A percentile compares a stretch with the other conserved stretches of the same genome.
Evolutionary conservation across 805 yeast genomes (phyloP).

Genomic region (Starmerella apicola): DNA sequence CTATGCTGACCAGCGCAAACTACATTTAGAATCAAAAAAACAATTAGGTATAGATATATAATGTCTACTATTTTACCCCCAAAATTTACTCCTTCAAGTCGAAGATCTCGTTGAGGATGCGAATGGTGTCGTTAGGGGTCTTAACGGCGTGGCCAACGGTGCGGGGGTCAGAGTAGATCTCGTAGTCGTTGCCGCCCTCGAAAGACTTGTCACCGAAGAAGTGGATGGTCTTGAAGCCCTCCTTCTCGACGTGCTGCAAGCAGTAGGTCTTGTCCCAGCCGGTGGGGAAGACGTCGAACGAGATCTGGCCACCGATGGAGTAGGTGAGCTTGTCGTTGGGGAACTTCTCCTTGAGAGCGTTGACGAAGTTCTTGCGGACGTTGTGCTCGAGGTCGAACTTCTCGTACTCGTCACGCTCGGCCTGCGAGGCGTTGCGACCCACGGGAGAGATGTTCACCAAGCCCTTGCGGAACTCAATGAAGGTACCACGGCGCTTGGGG

Average conservation of each 20-base stretch:
- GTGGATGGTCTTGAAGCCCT: constrained; percentile 78
- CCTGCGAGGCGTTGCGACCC: constrained; percentile 94
- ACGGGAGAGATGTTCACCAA: constrained; percentile 97
- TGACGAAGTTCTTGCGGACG: constrained; percentile 74
- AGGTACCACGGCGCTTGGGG: constrained; percentile 98
- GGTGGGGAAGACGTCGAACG: constrained; percentile 98
- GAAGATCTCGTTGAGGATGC: constrained; percentile 73
- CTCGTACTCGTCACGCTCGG: constrained; percentile 89
- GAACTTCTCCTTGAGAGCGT: constrained; percentile 72
- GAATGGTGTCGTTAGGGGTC: constrained; percentile 79
- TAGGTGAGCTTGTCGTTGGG: constrained; percentile 76
- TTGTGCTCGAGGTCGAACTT: constrained; percentile 66
- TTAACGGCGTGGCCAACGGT: constrained; percentile 92
- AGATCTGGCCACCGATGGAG: constrained; percentile 98
- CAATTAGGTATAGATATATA: no score
- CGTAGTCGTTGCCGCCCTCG: constrained; percentile 96
- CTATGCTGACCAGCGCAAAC: no score
- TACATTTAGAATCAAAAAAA: no score
- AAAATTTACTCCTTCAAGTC: constrained; percentile 3
- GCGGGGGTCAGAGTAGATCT: constrained; percentile 83
- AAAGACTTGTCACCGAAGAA: constrained; percentile 98
- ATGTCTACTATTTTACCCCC: no score
- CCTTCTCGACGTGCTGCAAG: constrained; percentile 78
- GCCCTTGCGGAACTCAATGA: constrained; percentile 97
- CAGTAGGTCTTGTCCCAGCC: constrained; percentile 99